Evolutionary conservation across 2,329 filamentous ascomycete genomes (phyloP).

Genomic region (Cryphonectria nitschkei): DNA sequence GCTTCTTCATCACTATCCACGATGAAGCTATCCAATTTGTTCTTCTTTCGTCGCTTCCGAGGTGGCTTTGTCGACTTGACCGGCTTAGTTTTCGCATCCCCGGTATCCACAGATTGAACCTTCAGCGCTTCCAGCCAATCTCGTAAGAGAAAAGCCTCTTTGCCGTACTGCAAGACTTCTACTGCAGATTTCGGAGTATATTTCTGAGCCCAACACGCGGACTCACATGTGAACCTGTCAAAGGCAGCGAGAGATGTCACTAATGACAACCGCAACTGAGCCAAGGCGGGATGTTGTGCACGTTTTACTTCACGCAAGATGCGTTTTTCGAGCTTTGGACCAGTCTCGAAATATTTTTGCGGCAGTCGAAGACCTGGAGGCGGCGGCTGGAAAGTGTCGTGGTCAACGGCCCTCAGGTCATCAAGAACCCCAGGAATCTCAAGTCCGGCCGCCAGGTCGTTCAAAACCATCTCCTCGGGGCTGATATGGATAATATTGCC

Average conservation of each 20-base stretch:
- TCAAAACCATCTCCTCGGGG: slow-evolving; percentile 49
- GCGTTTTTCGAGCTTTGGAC: slow-evolving; percentile 54
- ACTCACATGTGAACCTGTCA: slow-evolving; percentile 77
- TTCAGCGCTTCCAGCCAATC: slow-evolving; percentile 81
- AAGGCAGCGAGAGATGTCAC: slow-evolving; percentile 72
- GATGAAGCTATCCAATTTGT: slow-evolving; percentile 80
- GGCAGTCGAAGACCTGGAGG: slow-evolving; percentile 58
- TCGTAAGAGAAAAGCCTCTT: slow-evolving; percentile 70
- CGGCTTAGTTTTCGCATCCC: slow-evolving; percentile 43
- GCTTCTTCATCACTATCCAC: slow-evolving; percentile 78
- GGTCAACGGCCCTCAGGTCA: slow-evolving; percentile 41
- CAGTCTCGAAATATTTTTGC: slow-evolving; percentile 60
- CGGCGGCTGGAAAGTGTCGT: slow-evolving; percentile 48
- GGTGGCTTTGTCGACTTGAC: slow-evolving; percentile 36
- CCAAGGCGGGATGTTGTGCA: slow-evolving; percentile 60
- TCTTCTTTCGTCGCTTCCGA: slow-evolving; percentile 70
- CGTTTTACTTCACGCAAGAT: slow-evolving; percentile 52
- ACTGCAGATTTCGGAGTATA: slow-evolving; percentile 73
- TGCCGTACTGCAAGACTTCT: slow-evolving; percentile 76
- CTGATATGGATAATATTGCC: slow-evolving; percentile 48
- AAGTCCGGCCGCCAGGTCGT: slow-evolving; percentile 41
- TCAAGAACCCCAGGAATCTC: slow-evolving; percentile 42
- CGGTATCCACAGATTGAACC: slow-evolving; percentile 75
- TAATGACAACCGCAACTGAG: slow-evolving; percentile 63
- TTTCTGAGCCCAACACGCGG: slow-evolving; percentile 76